Percentiles rank a stretch among this genome's conserved stretches.
Conservation (phyloP, 805 yeast genomes). For the Wickerhamomyces subpelliculosus region DNA sequence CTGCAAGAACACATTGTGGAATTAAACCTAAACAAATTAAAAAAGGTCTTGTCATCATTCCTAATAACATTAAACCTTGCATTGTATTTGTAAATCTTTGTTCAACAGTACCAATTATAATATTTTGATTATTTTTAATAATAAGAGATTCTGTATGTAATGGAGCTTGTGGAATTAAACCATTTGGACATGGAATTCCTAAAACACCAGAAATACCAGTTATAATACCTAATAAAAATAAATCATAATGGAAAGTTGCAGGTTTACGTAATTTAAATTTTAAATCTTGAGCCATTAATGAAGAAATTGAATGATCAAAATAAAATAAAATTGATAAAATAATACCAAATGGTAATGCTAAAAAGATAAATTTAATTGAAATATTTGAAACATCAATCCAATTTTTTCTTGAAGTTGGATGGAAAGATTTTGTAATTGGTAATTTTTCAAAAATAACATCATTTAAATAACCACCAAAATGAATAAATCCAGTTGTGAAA, state of each 20-base stretch:
- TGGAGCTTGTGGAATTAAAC: constrained; percentile 96
- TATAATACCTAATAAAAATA: constrained; percentile 72
- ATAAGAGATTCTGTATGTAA: constrained; percentile 77
- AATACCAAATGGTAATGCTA: constrained; percentile 91
- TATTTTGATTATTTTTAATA: constrained; percentile 28
- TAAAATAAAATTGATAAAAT: constrained; percentile 79
- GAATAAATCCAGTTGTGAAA: constrained; percentile 89
- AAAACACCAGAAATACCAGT: constrained; percentile 83
- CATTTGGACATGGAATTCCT: constrained; percentile 96
- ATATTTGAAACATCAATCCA: constrained; percentile 35
- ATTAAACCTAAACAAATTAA: constrained; percentile 72
- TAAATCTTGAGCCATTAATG: constrained; percentile 84
- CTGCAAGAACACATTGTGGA: constrained; percentile 92
- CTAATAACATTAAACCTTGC: constrained; percentile 80
- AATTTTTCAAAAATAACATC: constrained; percentile 50
- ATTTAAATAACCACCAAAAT: constrained; percentile 76
- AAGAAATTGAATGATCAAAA: constrained; percentile 93
- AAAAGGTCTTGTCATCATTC: constrained; percentile 86
- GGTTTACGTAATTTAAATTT: constrained; percentile 82
- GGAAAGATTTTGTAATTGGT: constrained; percentile 66
- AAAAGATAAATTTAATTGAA: constrained; percentile 66
- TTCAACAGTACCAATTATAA: constrained; percentile 56
- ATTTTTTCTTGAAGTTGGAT: constrained; percentile 50
- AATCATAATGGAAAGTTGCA: constrained; percentile 89
- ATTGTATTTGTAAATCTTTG: constrained; percentile 79